Base-by-base conservation (phyloP, 23 red algal species). In the Cyanidioschyzon merolae region DNA sequence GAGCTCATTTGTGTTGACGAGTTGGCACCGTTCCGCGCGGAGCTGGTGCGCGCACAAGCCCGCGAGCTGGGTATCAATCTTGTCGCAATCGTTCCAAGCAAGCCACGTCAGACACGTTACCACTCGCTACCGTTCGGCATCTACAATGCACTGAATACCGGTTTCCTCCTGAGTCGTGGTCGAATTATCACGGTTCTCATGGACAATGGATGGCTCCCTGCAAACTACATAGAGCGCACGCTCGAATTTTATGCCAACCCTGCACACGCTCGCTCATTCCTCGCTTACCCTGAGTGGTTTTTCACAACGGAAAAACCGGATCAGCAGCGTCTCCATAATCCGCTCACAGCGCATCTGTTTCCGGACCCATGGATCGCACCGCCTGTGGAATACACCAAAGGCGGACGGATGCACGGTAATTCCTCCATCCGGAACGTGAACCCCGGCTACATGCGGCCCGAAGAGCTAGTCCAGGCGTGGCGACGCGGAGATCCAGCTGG, bases 1-100 rank as follows among this genome's bases (percentile, higher is more conserved):
- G 63, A 71, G 29, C 63, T 71, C 63, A 71, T 71, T 27, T 71
- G 63, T 35, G 63, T 71, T 25, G 63, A 71, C 63, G 63, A 71
- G 63, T 25, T 35, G 63, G 63, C 63, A 35, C 63, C 63, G 32
- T 71, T 71, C 30, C 63, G 63, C 3, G 12, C 32, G 63, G 63
- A 71, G 63, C 21, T 25, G 16, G 63, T 71, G 12, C 63, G 63
- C 63, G 29, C 21, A 71, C n/a, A 71, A 27, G 63, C 63, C 29
- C 63, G 63, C 7, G n/a, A 35, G 30, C 63, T 71, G 16, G 63
- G 63, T 25, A 27, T 71, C 12, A 71, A 71, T 71, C 32, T 71
- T 7, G 63, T 71, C 12, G 63, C 63, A 7, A 71, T 71, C 3
- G 63, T 71, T 3, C 63, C 63, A 27, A 71, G 63, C 63, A 71